Evolutionary conservation across 2,329 filamentous ascomycete species (phyloP).

Genomic region (Beauveria varroae): DNA sequence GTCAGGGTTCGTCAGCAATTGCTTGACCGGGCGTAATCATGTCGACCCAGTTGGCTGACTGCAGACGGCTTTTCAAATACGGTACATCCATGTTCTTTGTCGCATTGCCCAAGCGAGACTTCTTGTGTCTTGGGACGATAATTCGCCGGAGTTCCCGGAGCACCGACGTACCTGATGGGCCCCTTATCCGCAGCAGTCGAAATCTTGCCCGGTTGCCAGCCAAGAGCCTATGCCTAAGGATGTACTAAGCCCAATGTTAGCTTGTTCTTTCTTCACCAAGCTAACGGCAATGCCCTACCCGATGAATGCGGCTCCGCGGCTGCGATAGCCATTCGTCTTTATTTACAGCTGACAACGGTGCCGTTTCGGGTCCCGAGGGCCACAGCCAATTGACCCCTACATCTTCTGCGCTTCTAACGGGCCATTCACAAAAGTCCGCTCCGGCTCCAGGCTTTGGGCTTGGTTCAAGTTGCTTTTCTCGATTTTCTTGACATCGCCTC

Average conservation of each 20-base stretch:
- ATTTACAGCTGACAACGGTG: background rate
- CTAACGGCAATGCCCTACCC: background rate
- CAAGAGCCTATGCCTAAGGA: background rate
- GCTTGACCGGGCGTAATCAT: slow-evolving; percentile 1
- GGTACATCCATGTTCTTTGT: background rate
- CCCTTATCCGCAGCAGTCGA: background rate
- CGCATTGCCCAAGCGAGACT: background rate
- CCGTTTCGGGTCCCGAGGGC: slow-evolving; percentile 1
- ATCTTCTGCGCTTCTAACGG: background rate
- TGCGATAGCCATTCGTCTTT: background rate
- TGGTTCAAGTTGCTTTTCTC: background rate
- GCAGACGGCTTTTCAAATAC: background rate
- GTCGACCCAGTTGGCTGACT: background rate
- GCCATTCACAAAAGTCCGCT: background rate
- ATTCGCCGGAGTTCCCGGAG: slow-evolving; percentile 7
- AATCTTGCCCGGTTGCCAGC: background rate
- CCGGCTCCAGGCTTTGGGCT: background rate
- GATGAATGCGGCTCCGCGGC: slow-evolving; percentile 1
- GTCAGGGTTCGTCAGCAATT: background rate
- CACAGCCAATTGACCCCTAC: background rate
- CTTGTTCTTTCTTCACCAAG: background rate
- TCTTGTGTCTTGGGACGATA: slow-evolving; percentile 3
- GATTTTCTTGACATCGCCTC: background rate
- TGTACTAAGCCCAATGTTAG: background rate
- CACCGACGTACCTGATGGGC: background rate